Evolutionary conservation across 2,329 filamentous ascomycete genomes (phyloP).

Genomic region (Tolypocladium inflatum): DNA sequence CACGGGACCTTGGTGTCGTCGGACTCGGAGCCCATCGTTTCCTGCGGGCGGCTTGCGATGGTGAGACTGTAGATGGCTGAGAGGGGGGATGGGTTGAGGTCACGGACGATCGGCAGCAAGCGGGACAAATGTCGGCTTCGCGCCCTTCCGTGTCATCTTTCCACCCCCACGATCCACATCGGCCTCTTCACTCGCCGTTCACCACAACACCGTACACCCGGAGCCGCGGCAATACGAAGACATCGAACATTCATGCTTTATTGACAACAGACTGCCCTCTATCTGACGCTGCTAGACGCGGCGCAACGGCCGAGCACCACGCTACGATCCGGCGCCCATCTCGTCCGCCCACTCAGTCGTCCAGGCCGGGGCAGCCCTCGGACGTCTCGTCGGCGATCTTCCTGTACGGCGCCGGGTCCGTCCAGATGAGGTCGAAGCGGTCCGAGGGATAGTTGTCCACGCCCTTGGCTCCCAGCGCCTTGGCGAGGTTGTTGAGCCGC

Average conservation of each 20-base stretch:
- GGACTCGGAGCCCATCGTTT: not conserved
- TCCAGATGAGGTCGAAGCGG: slow-evolving; percentile 48
- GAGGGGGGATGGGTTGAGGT: too few species aligned
- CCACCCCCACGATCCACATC: not conserved
- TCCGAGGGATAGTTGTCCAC: slow-evolving; percentile 40
- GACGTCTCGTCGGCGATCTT: slow-evolving; percentile 33
- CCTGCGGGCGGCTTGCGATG: not conserved
- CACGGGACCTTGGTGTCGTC: slow-evolving; percentile 37
- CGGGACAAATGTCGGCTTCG: not conserved
- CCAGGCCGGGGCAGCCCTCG: slow-evolving; percentile 45
- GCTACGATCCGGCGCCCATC: not conserved
- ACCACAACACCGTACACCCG: not conserved
- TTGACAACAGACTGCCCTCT: not conserved
- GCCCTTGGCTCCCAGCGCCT: slow-evolving; percentile 39
- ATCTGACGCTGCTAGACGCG: not conserved
- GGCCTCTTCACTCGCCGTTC: not conserved
- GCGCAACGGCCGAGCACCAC: not conserved
- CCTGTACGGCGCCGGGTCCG: slow-evolving; percentile 38
- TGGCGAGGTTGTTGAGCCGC: slow-evolving; percentile 38
- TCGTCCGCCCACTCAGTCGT: slow-evolving; percentile 14
- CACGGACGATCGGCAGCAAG: not conserved
- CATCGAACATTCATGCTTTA: not conserved
- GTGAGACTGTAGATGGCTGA: not conserved
- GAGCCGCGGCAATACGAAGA: not conserved
- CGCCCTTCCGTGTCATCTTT: not conserved